Evolutionary conservation across 306 rosid genomes (phyloP).

Genomic region (Cucumis sativus): Cucumber_9930_V3 NC_026656.2:19783501-19784000

Average conservation of each 20-base stretch:
- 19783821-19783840: too few species aligned
- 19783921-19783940: too few species aligned
- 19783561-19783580: slow-evolving; percentile 74
- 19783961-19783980: too few species aligned
- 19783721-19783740: slow-evolving; percentile 98
- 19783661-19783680: slow-evolving; percentile 95
- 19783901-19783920: too few species aligned
- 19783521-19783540: slow-evolving; percentile 67
- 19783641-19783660: slow-evolving; percentile 97
- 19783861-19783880: too few species aligned
- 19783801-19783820: too few species aligned
- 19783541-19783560: slow-evolving; percentile 66
- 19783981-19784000: too few species aligned
- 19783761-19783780: slow-evolving; percentile 15
- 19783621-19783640: slow-evolving; percentile 73
- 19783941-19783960: too few species aligned
- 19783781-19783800: background rate
- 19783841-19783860: too few species aligned
- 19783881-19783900: too few species aligned
- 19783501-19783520: background rate
- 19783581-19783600: slow-evolving; percentile 76
- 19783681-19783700: slow-evolving; percentile 80
- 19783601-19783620: slow-evolving; percentile 81
- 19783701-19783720: slow-evolving; percentile 98
- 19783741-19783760: slow-evolving; percentile 96